These are phyloP conservation scores for Diaporthe ampelina DNA, from an alignment of 2,329 filamentous ascomycete genomes.

Conservation along the genomic window DNA sequence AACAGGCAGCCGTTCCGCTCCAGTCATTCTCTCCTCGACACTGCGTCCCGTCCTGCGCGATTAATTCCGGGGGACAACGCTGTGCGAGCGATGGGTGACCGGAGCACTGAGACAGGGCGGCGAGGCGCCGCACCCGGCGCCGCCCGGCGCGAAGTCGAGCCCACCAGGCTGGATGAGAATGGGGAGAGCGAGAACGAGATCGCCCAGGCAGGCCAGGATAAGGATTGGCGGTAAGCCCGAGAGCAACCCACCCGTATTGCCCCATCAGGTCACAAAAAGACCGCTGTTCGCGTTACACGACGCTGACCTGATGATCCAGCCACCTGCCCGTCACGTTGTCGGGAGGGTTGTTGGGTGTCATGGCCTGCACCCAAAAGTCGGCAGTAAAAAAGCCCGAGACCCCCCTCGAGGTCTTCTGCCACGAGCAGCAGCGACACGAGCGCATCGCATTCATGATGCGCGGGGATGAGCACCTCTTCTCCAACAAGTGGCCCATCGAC, in stretches of 20 bases:
- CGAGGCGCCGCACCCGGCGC: neutral
- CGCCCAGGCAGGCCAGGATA: too few species aligned
- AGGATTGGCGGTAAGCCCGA: constrained; percentile 15
- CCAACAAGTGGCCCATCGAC: neutral
- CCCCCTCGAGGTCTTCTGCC: constrained; percentile 36
- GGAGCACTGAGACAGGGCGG: neutral
- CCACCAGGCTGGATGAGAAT: constrained; percentile 7
- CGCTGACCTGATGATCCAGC: constrained; percentile 7
- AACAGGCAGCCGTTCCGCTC: neutral
- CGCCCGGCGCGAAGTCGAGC: neutral
- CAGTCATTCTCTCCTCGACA: neutral
- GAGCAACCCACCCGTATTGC: neutral
- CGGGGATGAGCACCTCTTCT: neutral
- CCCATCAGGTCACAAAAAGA: neutral
- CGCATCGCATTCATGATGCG: constrained; percentile 38
- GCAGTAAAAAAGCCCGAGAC: constrained; percentile 4
- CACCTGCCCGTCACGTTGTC: constrained; percentile 23
- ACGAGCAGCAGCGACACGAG: constrained; percentile 38
- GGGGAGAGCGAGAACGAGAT: neutral
- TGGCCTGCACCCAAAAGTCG: neutral
- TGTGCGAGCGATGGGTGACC: constrained; percentile 22
- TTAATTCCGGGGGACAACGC: neutral
- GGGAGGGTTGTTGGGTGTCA: constrained; percentile 12
- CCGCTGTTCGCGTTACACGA: neutral
- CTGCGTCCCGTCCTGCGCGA: neutral